A percentile compares a stretch with the other conserved stretches of the same genome.
Conservation (phyloP, 352 stramenopile species). For the Globisporangium takayamanum region DNA sequence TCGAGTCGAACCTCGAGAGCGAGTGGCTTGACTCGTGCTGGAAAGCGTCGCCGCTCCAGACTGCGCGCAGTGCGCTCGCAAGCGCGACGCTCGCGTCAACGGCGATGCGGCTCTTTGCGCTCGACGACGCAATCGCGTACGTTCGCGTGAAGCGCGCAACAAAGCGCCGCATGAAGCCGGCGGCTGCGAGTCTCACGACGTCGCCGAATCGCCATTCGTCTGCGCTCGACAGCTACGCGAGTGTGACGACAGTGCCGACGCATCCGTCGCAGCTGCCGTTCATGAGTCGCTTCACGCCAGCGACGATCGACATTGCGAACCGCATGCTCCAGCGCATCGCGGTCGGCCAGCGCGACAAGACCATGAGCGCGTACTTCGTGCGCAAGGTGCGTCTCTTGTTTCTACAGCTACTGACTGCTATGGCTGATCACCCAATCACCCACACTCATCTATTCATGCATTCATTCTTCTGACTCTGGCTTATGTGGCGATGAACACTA, state of each 20-base stretch:
- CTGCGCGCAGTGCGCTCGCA: slow-evolving; percentile 45
- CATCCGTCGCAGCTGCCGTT: slow-evolving; percentile 50
- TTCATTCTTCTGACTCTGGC: background rate
- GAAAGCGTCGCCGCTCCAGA: slow-evolving; percentile 62
- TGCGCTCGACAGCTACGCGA: background rate
- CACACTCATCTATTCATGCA: too few relatives aligned
- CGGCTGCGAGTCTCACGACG: slow-evolving; percentile 8
- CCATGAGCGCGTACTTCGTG: slow-evolving; percentile 30
- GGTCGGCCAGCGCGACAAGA: slow-evolving; percentile 44
- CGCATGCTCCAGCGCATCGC: slow-evolving; percentile 50
- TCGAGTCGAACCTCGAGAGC: slow-evolving; percentile 67
- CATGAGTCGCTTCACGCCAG: slow-evolving; percentile 26
- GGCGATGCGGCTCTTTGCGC: slow-evolving; percentile 65
- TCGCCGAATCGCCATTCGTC: slow-evolving; percentile 1
- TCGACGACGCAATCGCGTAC: slow-evolving; percentile 76
- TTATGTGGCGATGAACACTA: background rate
- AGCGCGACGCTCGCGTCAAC: slow-evolving; percentile 64
- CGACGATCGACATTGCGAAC: slow-evolving; percentile 33
- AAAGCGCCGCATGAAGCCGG: slow-evolving; percentile 35
- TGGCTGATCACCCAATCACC: background rate
- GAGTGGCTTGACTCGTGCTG: slow-evolving; percentile 75
- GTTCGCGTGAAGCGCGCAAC: slow-evolving; percentile 49
- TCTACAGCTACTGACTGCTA: background rate
- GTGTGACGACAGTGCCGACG: slow-evolving; percentile 15
- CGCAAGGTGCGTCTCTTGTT: slow-evolving; percentile 27